phyloP scores from a whole-genome alignment of 257 asterid genomes.

The Forsythia viridissima region DNA sequence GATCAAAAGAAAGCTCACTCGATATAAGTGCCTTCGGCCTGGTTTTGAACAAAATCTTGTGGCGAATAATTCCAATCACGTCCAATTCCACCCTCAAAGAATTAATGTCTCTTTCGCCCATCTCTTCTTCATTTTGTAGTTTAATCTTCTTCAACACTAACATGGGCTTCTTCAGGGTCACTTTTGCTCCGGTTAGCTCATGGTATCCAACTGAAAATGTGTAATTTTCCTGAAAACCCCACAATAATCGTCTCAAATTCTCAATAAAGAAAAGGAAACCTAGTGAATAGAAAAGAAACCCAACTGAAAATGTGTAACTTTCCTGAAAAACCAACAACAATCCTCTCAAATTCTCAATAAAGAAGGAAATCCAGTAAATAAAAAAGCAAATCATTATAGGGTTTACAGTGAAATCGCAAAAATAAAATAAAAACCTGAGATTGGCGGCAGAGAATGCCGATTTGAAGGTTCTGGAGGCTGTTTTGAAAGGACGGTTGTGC shows the following conservation, averaged over 20 bases:
- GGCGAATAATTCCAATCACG: constrained; percentile 78
- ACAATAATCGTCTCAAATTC: background rate
- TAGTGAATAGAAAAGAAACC: background rate
- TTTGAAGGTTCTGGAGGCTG: constrained; percentile 68
- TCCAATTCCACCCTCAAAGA: constrained; percentile 58
- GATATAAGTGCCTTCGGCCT: constrained; percentile 95
- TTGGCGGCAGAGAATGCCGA: constrained; percentile 89
- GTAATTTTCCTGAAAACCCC: constrained; percentile 63
- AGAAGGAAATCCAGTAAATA: background rate
- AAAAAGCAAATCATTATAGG: background rate
- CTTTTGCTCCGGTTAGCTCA: constrained; percentile 79
- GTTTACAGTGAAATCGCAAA: background rate
- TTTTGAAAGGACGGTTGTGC: constrained; percentile 62
- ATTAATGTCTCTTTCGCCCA: constrained; percentile 20
- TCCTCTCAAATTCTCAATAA: background rate
- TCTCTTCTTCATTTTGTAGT: constrained; percentile 32
- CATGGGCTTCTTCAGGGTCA: constrained; percentile 81
- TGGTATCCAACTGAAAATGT: constrained; percentile 89
- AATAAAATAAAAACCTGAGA: constrained; percentile 57
- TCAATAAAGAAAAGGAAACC: background rate
- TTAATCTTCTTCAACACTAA: constrained; percentile 79
- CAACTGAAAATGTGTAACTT: constrained; percentile 63
- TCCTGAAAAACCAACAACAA: constrained; percentile 46
- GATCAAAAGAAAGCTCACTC: constrained; percentile 39
- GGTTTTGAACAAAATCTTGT: constrained; percentile 76